Evolutionary conservation across 495 filamentous ascomycete species (phyloP).

Genomic region (Tuber calosporum): DNA sequence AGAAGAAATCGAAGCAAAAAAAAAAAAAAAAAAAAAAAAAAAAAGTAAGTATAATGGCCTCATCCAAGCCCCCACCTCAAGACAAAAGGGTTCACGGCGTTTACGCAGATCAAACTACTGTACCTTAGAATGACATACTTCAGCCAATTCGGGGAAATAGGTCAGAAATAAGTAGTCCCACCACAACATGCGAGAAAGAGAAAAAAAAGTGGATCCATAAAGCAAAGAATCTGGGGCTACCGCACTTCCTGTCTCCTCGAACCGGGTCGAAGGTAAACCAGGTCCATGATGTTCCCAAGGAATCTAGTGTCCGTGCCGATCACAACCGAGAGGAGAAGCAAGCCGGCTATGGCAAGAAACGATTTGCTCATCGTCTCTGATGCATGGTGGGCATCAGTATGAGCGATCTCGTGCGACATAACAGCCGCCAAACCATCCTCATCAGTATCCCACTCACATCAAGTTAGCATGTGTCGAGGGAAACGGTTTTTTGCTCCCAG

Average conservation of each 20-base stretch:
- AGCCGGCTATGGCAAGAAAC: conserved; percentile 51
- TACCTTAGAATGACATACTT: conserved; percentile 38
- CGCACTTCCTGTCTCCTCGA: conserved; percentile 59
- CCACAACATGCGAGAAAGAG: neutral
- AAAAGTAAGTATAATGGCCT: neutral
- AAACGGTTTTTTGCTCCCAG: neutral
- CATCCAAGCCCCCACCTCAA: neutral
- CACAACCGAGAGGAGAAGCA: conserved; percentile 49
- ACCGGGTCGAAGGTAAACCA: conserved; percentile 62
- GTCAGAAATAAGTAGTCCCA: neutral
- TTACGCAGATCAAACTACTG: neutral
- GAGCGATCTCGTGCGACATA: conserved; percentile 83
- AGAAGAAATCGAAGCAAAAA: neutral
- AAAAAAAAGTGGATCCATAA: neutral
- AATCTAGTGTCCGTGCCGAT: conserved; percentile 62
- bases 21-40: neutral
- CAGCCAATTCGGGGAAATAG: conserved; percentile 41
- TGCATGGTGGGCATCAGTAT: conserved; percentile 73
- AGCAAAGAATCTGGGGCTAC: neutral
- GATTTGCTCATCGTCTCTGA: conserved; percentile 65
- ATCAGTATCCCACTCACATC: conserved; percentile 58
- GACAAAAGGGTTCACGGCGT: neutral
- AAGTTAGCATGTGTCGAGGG: neutral
- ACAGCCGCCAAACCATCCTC: conserved; percentile 78
- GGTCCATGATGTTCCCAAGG: conserved; percentile 51